Base-by-base conservation (phyloP, 75 land plant genomes). In the Picea sitchensis region DNA sequence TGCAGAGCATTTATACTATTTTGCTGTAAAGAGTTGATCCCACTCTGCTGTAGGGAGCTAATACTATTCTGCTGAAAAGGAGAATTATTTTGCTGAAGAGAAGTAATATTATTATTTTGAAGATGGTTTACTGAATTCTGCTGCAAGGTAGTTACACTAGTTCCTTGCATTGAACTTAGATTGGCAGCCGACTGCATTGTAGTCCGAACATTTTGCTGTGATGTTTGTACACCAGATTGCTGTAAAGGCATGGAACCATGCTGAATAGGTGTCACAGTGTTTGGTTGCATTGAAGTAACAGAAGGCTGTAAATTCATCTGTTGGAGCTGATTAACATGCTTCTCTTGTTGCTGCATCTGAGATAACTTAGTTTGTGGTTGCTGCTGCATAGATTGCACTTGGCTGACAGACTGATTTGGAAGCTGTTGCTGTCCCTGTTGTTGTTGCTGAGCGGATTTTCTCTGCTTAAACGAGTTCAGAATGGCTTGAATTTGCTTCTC, bases 161-260 rank as follows among this genome's bases (percentile, higher is more conserved):
- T 86, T 75, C 86, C 89, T 79, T 88, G 91, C 62, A 80, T 80
- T 59, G 87, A 34, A 84, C 89, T 88, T 81, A 89, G n/a, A 81
- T 76, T 84, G 31, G 83, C 77, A 17, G 71, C 77, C 20, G 84
- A n/a, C 59, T 92, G 87, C 23, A 87, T 23, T 34, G 85, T 54
- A 80, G 64, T 87, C 38, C 78, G 21, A 51, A 84, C 77, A 72
- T 78, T 90, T 69, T 86, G 91, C 51, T 85, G 91, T 13, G 88
- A 11, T 51, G 83, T 61, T 60, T 85, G 77, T 47, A 80, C 76
- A 34, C 80, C 82, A 15, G 64, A 73, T 58, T 86, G 80, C 2
- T 32, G 38, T 44, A 89, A 75, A 31, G 82, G 62, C 80, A 95
- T 51, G 13, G 92, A 87, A 61, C 78, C 81, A 78, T 84, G 84